phyloP scores from a whole-genome alignment of 306 rosid species.

The Citrullus colocynthis region DNA sequence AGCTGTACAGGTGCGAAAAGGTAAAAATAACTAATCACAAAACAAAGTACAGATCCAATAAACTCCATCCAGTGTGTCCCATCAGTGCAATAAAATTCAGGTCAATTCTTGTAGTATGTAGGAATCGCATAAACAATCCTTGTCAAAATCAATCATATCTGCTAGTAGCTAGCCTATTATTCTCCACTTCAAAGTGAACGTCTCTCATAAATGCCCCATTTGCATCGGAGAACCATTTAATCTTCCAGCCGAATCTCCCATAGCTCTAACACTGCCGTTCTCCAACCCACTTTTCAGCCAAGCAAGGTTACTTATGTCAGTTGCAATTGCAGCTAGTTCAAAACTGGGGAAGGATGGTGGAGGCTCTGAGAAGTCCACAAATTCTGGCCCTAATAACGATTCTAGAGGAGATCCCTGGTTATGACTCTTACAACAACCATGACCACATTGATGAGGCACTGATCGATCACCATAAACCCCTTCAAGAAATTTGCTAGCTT shows the following conservation, averaged over 20 bases:
- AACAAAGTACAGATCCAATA: not conserved
- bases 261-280: constrained; percentile 52
- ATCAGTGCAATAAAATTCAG: not conserved
- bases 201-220: constrained; percentile 27
- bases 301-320: constrained; percentile 82
- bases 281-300: constrained; percentile 97
- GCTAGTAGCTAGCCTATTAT: not conserved
- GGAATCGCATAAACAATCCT: not conserved
- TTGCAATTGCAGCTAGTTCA: constrained; percentile 87
- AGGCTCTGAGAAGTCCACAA: constrained; percentile 64
- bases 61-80: not conserved
- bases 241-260: constrained; percentile 48
- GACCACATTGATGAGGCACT: constrained; percentile 66
- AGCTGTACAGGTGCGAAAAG: constrained; percentile 2
- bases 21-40: constrained; percentile 2
- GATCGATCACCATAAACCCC: constrained; percentile 32
- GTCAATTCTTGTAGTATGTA: constrained; percentile 1
- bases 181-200: constrained; percentile 13
- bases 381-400: constrained; percentile 85
- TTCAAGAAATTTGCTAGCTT: constrained; percentile 42
- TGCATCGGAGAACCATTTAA: constrained; percentile 32
- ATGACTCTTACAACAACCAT: constrained; percentile 50
- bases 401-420: constrained; percentile 17
- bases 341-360: constrained; percentile 52
- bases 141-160: not conserved